phyloP scores from a whole-genome alignment of 805 yeast genomes.

The Debaryomyces hansenii region DNA sequence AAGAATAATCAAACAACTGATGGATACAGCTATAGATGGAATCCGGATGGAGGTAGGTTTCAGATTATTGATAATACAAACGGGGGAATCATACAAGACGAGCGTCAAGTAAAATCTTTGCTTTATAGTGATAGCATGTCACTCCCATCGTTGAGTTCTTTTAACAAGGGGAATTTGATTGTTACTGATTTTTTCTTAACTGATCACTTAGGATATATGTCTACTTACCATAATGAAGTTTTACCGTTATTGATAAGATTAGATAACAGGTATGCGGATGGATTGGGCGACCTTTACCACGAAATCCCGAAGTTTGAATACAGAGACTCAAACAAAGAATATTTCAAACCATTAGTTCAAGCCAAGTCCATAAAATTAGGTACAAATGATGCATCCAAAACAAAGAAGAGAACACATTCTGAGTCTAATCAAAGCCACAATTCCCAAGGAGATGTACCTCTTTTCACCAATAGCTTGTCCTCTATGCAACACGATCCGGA shows the following conservation, averaged over 20 bases:
- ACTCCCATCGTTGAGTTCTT: conserved; percentile 26
- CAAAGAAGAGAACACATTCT: conserved; percentile 12
- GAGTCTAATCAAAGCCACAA: not conserved
- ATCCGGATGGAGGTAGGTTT: conserved; percentile 33
- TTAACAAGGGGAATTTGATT: conserved; percentile 33
- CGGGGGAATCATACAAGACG: conserved; percentile 26
- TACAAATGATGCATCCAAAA: conserved; percentile 5
- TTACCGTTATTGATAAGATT: conserved; percentile 28
- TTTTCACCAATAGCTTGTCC: conserved; percentile 6
- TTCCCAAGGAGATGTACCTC: conserved; percentile 6
- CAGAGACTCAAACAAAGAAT: conserved; percentile 26
- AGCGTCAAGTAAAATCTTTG: conserved; percentile 29
- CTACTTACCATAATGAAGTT: conserved; percentile 38
- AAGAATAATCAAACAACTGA: conserved; percentile 15
- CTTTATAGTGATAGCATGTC: conserved; percentile 30
- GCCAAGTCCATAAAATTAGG: conserved; percentile 14
- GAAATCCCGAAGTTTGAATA: conserved; percentile 35
- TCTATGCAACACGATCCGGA: conserved; percentile 3
- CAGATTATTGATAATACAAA: conserved; percentile 29
- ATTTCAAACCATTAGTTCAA: conserved; percentile 24
- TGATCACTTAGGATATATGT: conserved; percentile 34
- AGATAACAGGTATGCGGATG: conserved; percentile 29
- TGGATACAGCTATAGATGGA: conserved; percentile 35
- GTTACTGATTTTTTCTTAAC: conserved; percentile 38
- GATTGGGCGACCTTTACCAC: conserved; percentile 26